These are phyloP conservation scores for Bipolaris cookei DNA, from an alignment of 2,329 filamentous ascomycete species.

Conservation along the genomic window DNA sequence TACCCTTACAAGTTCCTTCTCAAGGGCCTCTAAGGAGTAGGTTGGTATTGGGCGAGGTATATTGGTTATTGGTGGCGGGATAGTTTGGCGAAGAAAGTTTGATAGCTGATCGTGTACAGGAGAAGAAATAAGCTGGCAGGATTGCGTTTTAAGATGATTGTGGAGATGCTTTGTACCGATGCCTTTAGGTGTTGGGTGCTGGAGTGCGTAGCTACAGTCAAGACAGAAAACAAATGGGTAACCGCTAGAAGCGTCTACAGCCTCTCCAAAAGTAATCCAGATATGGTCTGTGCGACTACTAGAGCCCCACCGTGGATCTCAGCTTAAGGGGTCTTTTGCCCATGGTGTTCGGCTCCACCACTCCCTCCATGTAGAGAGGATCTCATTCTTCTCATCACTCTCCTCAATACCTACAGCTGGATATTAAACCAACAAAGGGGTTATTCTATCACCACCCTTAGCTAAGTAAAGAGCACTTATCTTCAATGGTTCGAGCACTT, in stretches of 20 bases:
- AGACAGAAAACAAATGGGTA: constrained; percentile 3
- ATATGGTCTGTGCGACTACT: not conserved
- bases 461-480: too few species aligned
- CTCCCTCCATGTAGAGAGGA: not conserved
- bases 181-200: not conserved
- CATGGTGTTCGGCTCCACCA: not conserved
- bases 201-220: not conserved
- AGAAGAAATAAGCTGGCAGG: not conserved
- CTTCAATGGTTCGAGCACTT: too few species aligned
- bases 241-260: not conserved
- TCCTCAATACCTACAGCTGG: not conserved
- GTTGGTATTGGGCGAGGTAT: not conserved
- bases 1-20: constrained; percentile 11
- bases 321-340: not conserved
- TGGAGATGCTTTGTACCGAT: not conserved
- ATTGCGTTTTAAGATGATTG: not conserved
- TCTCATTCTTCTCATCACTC: not conserved
- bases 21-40: constrained; percentile 2
- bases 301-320: not conserved
- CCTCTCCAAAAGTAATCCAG: constrained; percentile 3
- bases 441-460: too few species aligned
- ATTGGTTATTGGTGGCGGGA: not conserved
- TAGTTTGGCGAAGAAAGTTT: not conserved
- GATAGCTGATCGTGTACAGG: not conserved
- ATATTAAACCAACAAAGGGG: not conserved